Evolutionary conservation across 2,329 filamentous ascomycete species (phyloP), one percentile per base, ranked within the genome.

Genomic region (Coniochaeta ligniaria): DNA sequence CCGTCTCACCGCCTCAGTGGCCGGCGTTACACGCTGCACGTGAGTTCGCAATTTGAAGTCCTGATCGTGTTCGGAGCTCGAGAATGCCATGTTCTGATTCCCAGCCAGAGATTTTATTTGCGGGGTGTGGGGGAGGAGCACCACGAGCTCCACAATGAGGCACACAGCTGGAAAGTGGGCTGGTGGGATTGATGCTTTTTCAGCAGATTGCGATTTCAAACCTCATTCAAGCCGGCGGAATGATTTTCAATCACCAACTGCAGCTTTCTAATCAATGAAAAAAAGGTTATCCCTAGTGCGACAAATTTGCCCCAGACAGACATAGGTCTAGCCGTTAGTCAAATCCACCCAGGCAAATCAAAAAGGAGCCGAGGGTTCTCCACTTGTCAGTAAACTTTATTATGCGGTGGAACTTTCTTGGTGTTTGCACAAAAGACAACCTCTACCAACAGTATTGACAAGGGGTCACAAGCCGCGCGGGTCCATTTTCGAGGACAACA

Each of bases 131-230:
- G 47, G 47, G 17, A 52, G 16, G 22, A 17, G 22, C 24, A 7
- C n/a, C n/a, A n/a, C n/a, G n/a, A n/a, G n/a, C n/a, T n/a, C n/a
- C n/a, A n/a, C n/a, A 12, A 52, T 24, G 24, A 31, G 47, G 47
- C 47, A 24, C 47, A 52, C 38, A 52, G 47, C 47, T 52, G 47
- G 47, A 52, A 52, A 52, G 47, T 52, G 47, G 47, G n/a, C n/a
- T n/a, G n/a, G n/a, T n/a, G n/a, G n/a, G n/a, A n/a, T n/a, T n/a
- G 47, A 26, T 52, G 47, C 24, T 52, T 31, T 17, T 52, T 22
- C 43, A 47, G 20, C 43, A 5, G 17, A 11, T 31, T 52, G 14
- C 6, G 24, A 52, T 26, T 52, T 52, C 47, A 52, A 52, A 28
- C 47, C 24, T 52, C 24, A 6, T 26, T 14, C 6, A 5, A 20